Percentiles rank a stretch among this genome's conserved stretches.
These are phyloP conservation scores for Quercus mongolica DNA, from an alignment of 306 rosid species.

Conservation along the genomic window DNA sequence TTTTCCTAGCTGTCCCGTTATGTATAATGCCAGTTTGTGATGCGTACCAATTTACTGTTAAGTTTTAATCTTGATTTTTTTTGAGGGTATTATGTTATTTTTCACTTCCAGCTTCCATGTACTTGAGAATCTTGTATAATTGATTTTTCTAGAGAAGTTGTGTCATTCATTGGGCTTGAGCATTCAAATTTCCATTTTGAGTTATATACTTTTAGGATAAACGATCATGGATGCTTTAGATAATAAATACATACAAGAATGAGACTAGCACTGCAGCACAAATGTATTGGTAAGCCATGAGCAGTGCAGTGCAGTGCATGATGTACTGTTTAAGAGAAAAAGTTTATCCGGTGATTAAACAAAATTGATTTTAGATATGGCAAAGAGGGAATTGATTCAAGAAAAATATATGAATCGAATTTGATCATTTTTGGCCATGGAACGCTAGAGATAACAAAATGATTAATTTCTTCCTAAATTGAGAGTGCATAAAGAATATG, in stretches of 20 bases:
- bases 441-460: no score
- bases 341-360: no score
- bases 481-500: no score
- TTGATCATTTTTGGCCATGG: no score
- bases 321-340: no score
- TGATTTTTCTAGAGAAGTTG: neutral
- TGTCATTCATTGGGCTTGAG: neutral
- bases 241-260: neutral
- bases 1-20: neutral
- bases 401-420: no score
- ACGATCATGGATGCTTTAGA: neutral
- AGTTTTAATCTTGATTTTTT: neutral
- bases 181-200: neutral
- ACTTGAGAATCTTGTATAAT: neutral
- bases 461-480: no score
- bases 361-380: no score
- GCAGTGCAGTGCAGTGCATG: neutral
- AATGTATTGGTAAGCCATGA: neutral
- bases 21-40: neutral
- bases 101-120: neutral
- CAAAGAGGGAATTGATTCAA: no score
- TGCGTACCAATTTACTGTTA: neutral
- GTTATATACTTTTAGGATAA: neutral
- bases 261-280: neutral
- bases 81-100: neutral